Base-by-base conservation (phyloP, 345 rosid species). In the Eucalyptus marginata region DNA sequence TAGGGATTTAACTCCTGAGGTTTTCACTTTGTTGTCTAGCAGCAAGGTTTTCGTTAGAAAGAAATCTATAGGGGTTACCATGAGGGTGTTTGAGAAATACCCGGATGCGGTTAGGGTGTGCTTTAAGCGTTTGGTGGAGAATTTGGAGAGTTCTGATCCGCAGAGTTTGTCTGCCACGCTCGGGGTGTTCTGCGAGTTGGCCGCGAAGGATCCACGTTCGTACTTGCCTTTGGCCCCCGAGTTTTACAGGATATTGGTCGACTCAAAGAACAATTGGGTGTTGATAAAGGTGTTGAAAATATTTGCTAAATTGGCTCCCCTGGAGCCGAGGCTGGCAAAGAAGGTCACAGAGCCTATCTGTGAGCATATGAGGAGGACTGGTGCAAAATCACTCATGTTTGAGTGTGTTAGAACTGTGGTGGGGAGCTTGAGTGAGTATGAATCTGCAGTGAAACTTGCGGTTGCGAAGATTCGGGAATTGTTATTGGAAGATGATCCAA, bases 211-310 rank as follows among this genome's bases (percentile, higher is more conserved):
- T 58, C 96, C 99, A 50, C 90, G 81, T 88, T 93, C 97, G 4
- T 97, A 95, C 92, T 94, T 98, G 89, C 98, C 99, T 2, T 90
- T 98, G 87, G 99, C 99, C 47, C 99, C 99, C 0, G 99, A 95
- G 59, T 97, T 98, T 92, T 96, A 94, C 92, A 97, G 91, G 92
- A 92, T 97, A 87, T 87, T 98, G 88, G 96, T 96, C 3, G 96
- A 96, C 93, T 97, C 99, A 3, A 97, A 92, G 95, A 96, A 95
- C 90, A 97, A 96, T 91, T 97, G 99, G 99, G 94, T 96, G 88
- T 88, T 96, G 88, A 98, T 98, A 79, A 98, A 98, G 94, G 96
- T 96, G 89, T 92, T 96, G 93, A 96, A 98, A 94, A 92, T 97
- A 86, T 97, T 97, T 89, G 89, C 97, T 5, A 95, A 94, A 92